Conservation (phyloP, 495 filamentous ascomycete genomes). For the Aspergillus biplanus region DNA sequence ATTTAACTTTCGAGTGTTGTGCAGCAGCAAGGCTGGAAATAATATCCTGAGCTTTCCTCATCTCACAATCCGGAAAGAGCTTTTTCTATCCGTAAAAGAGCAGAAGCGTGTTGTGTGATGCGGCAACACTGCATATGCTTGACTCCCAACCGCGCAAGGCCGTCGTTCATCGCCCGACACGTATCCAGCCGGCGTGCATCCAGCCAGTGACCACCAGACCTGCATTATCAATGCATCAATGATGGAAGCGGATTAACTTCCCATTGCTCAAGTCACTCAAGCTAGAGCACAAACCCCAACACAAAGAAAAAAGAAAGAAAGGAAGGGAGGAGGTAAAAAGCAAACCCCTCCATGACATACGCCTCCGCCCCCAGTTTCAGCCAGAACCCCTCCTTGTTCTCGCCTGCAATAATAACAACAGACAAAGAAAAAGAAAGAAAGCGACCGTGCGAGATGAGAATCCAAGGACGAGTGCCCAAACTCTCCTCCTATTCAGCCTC, state of each 20-base stretch:
- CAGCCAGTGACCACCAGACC: constrained; percentile 1
- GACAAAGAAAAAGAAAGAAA: neutral
- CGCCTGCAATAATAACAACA: constrained; percentile 1
- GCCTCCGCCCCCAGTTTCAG: neutral
- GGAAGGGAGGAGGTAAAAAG: neutral
- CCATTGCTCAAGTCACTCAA: neutral
- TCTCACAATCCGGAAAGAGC: neutral
- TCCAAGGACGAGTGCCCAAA: constrained; percentile 5
- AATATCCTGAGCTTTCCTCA: neutral
- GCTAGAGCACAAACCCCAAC: too few species aligned
- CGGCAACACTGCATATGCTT: neutral
- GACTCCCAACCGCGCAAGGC: neutral
- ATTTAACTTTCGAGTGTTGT: neutral
- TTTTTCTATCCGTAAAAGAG: neutral
- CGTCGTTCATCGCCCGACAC: constrained; percentile 7
- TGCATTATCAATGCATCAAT: constrained; percentile 1
- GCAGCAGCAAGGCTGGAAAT: neutral
- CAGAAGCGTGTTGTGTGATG: neutral
- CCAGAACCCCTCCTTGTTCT: constrained; percentile 7
- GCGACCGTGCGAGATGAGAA: neutral
- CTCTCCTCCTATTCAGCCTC: neutral
- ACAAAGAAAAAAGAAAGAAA: neutral
- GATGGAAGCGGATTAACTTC: too few species aligned
- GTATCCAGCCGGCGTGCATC: constrained; percentile 3
- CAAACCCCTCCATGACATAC: constrained; percentile 2